Percentiles rank a stretch among this genome's conserved stretches.
Conservation (phyloP, 164 flowering plant genomes). For the Macadamia tetraphylla region DNA sequence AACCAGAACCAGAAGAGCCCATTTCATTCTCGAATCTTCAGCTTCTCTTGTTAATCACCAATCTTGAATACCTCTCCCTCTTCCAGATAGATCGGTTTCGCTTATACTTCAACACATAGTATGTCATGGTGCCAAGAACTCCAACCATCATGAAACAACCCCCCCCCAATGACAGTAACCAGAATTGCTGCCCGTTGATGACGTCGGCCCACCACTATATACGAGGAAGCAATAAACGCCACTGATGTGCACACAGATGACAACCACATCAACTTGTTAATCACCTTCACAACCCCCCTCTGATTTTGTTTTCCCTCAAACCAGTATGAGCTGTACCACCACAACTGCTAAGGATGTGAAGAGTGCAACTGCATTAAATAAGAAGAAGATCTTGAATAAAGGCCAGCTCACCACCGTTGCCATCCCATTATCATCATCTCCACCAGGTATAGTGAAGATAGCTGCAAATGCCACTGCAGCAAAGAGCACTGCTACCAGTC, state of each 20-base stretch:
- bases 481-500: conserved; percentile 70
- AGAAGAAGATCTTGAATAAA: conserved; percentile 65
- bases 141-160: conserved; percentile 45
- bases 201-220: conserved; percentile 59
- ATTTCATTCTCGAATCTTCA: too few species aligned
- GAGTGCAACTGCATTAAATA: conserved; percentile 61
- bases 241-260: conserved; percentile 71
- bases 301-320: conserved; percentile 65
- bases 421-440: conserved; percentile 38
- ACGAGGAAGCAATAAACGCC: conserved; percentile 62
- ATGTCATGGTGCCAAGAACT: conserved; percentile 69
- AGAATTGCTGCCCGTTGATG: conserved; percentile 54
- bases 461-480: conserved; percentile 83
- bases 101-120: conserved; percentile 49
- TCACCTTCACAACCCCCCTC: conserved; percentile 64
- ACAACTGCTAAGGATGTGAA: conserved; percentile 81
- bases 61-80: conserved; percentile 31
- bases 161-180: conserved; percentile 51
- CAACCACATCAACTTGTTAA: conserved; percentile 83
- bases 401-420: conserved; percentile 40
- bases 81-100: conserved; percentile 37
- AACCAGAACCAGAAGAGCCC: too few species aligned
- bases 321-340: conserved; percentile 71
- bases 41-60: too few species aligned
- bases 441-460: conserved; percentile 75